A percentile compares a stretch with the other conserved stretches of the same genome.
Evolutionary conservation across 202 grass and related monocot genomes (phyloP).

Genomic region (Schoenoplectus tabernaemontani): DNA sequence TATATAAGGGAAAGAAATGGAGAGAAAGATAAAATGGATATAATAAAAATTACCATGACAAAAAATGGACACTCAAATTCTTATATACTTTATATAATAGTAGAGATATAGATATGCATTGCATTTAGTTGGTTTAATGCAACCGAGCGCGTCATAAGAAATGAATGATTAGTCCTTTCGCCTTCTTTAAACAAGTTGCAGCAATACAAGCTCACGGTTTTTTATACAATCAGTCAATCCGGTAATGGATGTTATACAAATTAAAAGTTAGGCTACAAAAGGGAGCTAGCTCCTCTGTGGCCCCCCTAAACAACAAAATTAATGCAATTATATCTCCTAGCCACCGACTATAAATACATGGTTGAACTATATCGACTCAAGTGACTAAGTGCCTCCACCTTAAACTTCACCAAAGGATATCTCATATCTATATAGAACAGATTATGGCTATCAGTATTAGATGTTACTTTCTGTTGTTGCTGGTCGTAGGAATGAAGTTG

Average conservation of each 20-base stretch:
- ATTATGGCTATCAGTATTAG: neutral
- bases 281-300: neutral
- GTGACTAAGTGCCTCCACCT: neutral
- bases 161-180: neutral
- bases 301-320: neutral
- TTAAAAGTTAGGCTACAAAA: neutral
- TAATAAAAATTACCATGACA: too few species aligned
- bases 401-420: neutral
- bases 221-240: neutral
- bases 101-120: neutral
- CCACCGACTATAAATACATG: slow-evolving; percentile 8
- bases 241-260: neutral
- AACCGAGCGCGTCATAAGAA: neutral
- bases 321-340: neutral
- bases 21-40: too few species aligned
- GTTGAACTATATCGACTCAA: neutral
- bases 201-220: neutral
- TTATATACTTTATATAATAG: too few species aligned
- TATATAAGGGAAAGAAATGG: too few species aligned
- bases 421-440: neutral
- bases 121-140: neutral
- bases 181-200: neutral
- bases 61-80: too few species aligned
- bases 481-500: neutral
- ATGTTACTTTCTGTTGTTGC: neutral